phyloP scores from a whole-genome alignment of 2,329 filamentous ascomycete genomes.

The Spiromastix sp. region DNA sequence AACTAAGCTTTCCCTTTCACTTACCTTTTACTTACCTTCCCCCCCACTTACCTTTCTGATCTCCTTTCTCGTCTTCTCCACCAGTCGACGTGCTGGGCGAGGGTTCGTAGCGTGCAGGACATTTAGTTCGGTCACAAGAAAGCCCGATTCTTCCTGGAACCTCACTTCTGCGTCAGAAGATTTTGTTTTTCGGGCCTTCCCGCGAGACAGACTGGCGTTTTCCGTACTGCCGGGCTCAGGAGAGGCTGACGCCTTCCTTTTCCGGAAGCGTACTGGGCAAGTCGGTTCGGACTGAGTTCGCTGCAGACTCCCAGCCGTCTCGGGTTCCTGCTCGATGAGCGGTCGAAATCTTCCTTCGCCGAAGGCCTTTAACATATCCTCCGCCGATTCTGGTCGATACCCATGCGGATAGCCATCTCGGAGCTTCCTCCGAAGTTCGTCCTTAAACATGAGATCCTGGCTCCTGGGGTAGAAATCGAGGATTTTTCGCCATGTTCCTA shows the following conservation, averaged over 20 bases:
- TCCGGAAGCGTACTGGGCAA: conserved; percentile 1
- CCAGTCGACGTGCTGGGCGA: neutral
- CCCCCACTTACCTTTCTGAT: neutral
- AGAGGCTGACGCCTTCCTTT: conserved; percentile 4
- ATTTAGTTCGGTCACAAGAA: neutral
- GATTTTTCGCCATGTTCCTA: conserved; percentile 6
- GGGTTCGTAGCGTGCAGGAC: conserved; percentile 3
- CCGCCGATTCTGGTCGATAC: conserved; percentile 1
- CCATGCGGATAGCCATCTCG: neutral
- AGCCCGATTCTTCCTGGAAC: conserved; percentile 2
- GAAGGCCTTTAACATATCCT: conserved; percentile 1
- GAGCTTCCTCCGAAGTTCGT: conserved; percentile 1
- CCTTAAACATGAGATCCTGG: neutral
- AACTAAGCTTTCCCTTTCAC: neutral
- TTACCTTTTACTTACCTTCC: neutral
- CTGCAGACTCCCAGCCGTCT: conserved; percentile 2
- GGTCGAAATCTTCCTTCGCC: conserved; percentile 2
- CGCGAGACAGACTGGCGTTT: conserved; percentile 3
- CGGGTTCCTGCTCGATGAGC: conserved; percentile 1
- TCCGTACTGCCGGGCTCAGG: neutral
- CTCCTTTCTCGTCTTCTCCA: neutral
- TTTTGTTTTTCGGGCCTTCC: conserved; percentile 4
- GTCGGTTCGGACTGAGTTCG: conserved; percentile 3
- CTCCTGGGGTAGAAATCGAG: conserved; percentile 4
- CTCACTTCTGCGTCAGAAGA: neutral